Conservation (phyloP, 1,284 basidiomycete genomes). For the Puccinia coronata region DNA sequence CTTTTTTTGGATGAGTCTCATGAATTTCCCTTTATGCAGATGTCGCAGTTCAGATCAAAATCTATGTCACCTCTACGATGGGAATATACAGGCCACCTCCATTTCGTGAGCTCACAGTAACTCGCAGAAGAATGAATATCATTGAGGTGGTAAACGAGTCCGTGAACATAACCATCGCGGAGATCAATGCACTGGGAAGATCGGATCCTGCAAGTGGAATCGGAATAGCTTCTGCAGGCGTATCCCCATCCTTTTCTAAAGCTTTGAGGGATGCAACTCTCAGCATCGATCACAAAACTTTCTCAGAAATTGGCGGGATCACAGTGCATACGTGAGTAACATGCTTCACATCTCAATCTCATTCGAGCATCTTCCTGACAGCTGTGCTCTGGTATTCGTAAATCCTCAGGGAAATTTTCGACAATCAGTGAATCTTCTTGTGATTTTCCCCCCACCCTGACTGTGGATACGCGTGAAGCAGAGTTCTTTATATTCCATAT, state of each 20-base stretch:
- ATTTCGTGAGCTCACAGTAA: slow-evolving; percentile 24
- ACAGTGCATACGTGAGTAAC: slow-evolving; percentile 25
- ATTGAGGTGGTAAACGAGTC: slow-evolving; percentile 17
- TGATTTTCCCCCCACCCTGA: not conserved
- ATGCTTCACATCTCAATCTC: not conserved
- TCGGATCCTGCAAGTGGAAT: slow-evolving; percentile 10
- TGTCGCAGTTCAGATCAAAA: slow-evolving; percentile 14
- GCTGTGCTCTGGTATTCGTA: not conserved
- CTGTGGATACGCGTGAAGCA: not conserved
- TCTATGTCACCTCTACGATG: slow-evolving; percentile 34
- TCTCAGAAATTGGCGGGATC: slow-evolving; percentile 31
- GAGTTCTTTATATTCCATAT: not conserved
- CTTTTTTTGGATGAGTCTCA: not conserved
- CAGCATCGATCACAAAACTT: slow-evolving; percentile 14
- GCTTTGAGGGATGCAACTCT: slow-evolving; percentile 21
- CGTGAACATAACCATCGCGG: slow-evolving; percentile 9
- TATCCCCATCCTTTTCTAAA: slow-evolving; percentile 6
- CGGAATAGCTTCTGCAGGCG: slow-evolving; percentile 26
- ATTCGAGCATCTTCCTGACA: not conserved
- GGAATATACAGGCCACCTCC: slow-evolving; percentile 30
- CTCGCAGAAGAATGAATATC: not conserved
- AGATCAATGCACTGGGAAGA: slow-evolving; percentile 27
- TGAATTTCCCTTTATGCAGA: slow-evolving; percentile 9
- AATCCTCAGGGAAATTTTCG: slow-evolving; percentile 25
- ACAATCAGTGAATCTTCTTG: not conserved